Evolutionary conservation across 495 filamentous ascomycete species (phyloP), one percentile per base, ranked within the genome.

Genomic region (Tuber melanosporum): DNA sequence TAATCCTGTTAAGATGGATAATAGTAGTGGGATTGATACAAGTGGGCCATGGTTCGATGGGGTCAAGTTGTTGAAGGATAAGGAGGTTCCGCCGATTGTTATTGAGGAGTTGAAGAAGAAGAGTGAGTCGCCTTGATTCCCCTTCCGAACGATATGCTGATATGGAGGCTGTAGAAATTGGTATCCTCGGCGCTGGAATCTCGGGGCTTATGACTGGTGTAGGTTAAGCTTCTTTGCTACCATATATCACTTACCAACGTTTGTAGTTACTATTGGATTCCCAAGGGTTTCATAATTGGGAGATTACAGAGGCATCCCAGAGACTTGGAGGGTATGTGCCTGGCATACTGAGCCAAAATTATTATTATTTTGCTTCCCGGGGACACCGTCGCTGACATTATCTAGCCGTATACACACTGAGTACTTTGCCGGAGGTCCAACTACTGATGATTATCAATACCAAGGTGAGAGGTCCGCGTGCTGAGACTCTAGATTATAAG

Each of bases 41-140:
- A 85, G 84, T 82, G 91, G 91, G 0, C 89, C 91, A 0, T 92
- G 91, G 90, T 92, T 92, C 66, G 89, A 92, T 78, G 90, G 91
- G 8, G 89, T 92, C 22, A 87, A 86, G 45, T 87, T 90, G 74
- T 86, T 92, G 77, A 85, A 89, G 74, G 84, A 85, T 41, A 89
- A 88, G 78, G 84, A 89, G 46, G 85, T 87, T 32, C 83, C 83
- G n/a, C 82, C 86, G 9, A 84, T 88, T 3, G 87, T 90, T 71
- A 88, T 89, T 6, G 76, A 85, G 8, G 79, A 84, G 12, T 89
- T 89, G 12, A 92, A 90, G 83, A 76, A 72, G 71, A 89, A 89
- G 81, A 84, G 86, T 76, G 62, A 46, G 47, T 49, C 1, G 5
- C 19, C 14, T 2, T 66, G 32, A 14, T 36, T 36, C 4, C 5